A percentile compares a stretch with the other conserved stretches of the same genome.
Evolutionary conservation across 1,284 basidiomycete genomes (phyloP).

Genomic region (Ceratobasidium theobromae): DNA sequence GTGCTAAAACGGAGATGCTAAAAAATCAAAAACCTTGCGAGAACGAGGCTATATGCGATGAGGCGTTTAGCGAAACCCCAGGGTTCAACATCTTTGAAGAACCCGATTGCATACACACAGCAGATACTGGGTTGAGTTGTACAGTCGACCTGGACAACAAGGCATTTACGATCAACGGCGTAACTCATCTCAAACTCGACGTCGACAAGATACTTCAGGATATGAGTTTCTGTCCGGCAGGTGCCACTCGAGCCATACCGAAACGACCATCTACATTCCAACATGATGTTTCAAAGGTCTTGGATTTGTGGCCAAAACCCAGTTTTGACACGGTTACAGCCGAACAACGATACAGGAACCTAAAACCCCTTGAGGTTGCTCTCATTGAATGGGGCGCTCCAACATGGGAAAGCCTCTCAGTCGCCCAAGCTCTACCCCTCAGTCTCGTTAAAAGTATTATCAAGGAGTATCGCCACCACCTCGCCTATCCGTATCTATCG

Average conservation of each 20-base stretch:
- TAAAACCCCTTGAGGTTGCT: neutral
- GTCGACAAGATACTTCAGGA: neutral
- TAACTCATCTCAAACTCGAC: conserved; percentile 8
- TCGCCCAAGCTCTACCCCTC: neutral
- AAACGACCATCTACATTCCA: neutral
- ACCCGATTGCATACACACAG: neutral
- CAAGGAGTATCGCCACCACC: neutral
- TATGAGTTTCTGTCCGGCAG: neutral
- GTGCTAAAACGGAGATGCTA: neutral
- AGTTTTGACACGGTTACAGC: neutral
- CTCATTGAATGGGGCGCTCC: neutral
- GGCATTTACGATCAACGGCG: conserved; percentile 20
- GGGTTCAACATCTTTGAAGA: neutral
- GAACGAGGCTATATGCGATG: neutral
- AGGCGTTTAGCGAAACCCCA: neutral
- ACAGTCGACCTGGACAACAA: conserved; percentile 19
- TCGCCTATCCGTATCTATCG: neutral
- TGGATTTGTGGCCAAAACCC: neutral
- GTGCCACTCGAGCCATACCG: neutral
- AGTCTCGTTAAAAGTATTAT: neutral
- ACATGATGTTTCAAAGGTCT: neutral
- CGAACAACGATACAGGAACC: neutral
- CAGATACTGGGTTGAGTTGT: neutral
- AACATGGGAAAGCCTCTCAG: neutral
- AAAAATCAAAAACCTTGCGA: neutral